Evolutionary conservation across 768 basidiomycete species (phyloP), one percentile per base, ranked within the genome.

Genomic region (Boletus edulis): DNA sequence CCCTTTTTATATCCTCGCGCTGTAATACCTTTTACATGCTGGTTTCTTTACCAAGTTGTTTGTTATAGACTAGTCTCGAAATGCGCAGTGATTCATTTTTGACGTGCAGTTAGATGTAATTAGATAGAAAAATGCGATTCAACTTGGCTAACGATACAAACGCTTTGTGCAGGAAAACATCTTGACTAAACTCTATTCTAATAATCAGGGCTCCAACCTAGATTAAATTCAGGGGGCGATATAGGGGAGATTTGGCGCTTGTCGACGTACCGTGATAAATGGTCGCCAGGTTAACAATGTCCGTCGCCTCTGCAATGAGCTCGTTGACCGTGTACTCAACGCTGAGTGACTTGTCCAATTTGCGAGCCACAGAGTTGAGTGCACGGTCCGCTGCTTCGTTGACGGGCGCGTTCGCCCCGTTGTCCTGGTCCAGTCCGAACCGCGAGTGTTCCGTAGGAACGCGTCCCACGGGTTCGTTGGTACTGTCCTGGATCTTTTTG

Each of bases 281-380:
- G n/a, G 77, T 80, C 3, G 85, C 86, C 18, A 98, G 73, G 67
- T 92, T 92, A 45, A 73, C 75, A 3, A 75, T 67, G 64, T 96
- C 91, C 22, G 86, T 91, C 37, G 96, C 96, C 66, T 91, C 85
- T 18, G 90, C 85, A 55, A 98, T 87, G 39, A 98, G 81, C 68
- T 92, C 87, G 73, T 96, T 97, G 56, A 99, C 92, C 6, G 87
- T 91, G 62, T 91, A 94, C 68, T 96, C 91, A 24, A 96, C 90
- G 64, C 92, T 95, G 57, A 98, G 76, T 4, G 83, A 78, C 65
- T 86, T 87, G 67, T 91, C 85, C 40, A 99, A 77, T 71, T 98
- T 98, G 51, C 83, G 78, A 12, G 83, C 76, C 37, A 98, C 94
- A 34, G 84, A 81, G 35, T 75, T 82, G 58, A 99, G 74, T 0